Conservation (phyloP, 2,329 filamentous ascomycete species). For the Dothistroma septosporum region DNA sequence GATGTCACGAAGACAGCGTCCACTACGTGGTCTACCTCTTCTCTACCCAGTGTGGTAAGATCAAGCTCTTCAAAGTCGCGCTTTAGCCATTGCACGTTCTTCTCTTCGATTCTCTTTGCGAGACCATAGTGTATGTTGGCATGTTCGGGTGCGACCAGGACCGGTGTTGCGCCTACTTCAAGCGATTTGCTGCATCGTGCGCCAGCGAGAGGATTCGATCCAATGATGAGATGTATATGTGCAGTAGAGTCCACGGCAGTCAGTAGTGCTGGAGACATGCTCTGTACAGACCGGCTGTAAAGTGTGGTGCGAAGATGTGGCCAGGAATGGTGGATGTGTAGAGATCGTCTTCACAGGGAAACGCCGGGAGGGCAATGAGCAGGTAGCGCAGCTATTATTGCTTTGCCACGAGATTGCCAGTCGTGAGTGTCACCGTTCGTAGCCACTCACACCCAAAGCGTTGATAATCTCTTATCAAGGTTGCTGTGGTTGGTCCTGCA, state of each 20-base stretch:
- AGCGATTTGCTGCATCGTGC: constrained; percentile 76
- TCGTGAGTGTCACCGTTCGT: background rate
- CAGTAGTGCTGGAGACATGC: constrained; percentile 57
- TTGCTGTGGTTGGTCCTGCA: background rate
- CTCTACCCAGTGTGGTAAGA: constrained; percentile 70
- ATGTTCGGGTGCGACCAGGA: constrained; percentile 69
- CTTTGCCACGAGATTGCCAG: constrained; percentile 5
- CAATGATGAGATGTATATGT: constrained; percentile 79
- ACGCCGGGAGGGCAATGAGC: background rate
- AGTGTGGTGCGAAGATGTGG: background rate
- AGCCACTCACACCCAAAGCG: background rate
- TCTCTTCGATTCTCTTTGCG: constrained; percentile 61
- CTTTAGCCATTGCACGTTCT: constrained; percentile 62
- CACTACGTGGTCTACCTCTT: constrained; percentile 71
- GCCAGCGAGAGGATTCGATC: constrained; percentile 81
- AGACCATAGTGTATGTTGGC: constrained; percentile 56
- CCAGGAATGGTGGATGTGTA: background rate
- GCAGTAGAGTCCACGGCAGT: constrained; percentile 66
- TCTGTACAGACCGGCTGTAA: background rate
- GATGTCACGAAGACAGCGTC: constrained; percentile 88
- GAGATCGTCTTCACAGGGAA: background rate
- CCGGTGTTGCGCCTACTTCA: constrained; percentile 73
- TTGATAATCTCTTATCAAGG: background rate
- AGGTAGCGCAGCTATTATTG: background rate
- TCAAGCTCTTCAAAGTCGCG: constrained; percentile 67